Evolutionary conservation across 768 basidiomycete species (phyloP).

Genomic region (Naematelia aurantialba): DNA sequence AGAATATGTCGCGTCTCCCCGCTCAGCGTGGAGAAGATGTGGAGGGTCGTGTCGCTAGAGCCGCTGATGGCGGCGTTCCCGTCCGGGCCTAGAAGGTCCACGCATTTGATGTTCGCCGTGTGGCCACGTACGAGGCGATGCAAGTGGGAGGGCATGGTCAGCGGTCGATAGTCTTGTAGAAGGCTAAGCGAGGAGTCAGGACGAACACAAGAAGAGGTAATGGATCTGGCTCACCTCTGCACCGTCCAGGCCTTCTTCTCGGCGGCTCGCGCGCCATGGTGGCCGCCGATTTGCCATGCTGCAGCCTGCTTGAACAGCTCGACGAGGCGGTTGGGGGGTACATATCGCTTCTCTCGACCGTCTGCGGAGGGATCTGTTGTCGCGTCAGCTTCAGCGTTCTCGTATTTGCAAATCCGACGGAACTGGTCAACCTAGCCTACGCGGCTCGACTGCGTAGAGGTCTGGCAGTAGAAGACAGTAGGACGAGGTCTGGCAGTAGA

Average conservation of each 20-base stretch:
- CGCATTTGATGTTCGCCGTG: constrained; percentile 43
- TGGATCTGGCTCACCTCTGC: constrained; percentile 25
- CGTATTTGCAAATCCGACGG: too few species aligned
- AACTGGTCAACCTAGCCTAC: too few species aligned
- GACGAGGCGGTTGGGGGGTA: constrained; percentile 27
- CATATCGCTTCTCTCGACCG: constrained; percentile 10
- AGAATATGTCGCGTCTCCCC: constrained; percentile 22
- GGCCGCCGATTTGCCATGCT: constrained; percentile 40
- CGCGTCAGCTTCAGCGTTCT: not conserved
- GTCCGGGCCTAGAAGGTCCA: constrained; percentile 27
- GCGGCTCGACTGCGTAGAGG: too few species aligned
- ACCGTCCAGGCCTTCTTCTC: constrained; percentile 17
- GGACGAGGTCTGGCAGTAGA: too few species aligned
- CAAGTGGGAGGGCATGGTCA: constrained; percentile 30
- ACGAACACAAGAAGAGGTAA: not conserved
- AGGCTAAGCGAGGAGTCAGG: constrained; percentile 18
- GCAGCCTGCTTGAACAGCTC: constrained; percentile 44
- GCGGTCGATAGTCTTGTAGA: constrained; percentile 40
- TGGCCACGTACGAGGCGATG: constrained; percentile 25
- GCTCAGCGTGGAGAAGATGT: constrained; percentile 32
- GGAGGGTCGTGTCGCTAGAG: constrained; percentile 45
- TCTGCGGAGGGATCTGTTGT: not conserved
- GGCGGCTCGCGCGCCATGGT: not conserved
- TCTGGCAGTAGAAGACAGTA: too few species aligned
- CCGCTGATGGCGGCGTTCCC: constrained; percentile 37